Base-by-base conservation (phyloP, 2,329 filamentous ascomycete species). In the Alternaria consortialis region DNA sequence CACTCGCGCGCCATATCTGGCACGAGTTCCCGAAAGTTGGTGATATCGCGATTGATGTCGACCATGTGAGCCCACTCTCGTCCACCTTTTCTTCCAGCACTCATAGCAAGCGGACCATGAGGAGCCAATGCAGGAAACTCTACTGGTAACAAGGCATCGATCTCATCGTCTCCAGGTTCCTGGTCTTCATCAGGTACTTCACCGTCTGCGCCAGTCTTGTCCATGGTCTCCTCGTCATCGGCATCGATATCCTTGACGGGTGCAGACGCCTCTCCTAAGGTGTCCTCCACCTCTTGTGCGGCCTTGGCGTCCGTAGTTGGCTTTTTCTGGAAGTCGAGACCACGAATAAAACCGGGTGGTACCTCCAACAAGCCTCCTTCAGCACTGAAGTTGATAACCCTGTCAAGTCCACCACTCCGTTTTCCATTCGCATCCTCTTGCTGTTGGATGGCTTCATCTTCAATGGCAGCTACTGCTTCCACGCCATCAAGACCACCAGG, bases 1-100 rank as follows among this genome's bases (percentile, higher is more conserved):
- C 94, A 99, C 65, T 96, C 91, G 66, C 91, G 87, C 1, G 95
- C 95, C 93, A 98, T 97, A 62, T 98, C 92, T 0, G 95, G 95
- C 7, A 99, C 94, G 37, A 99, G 84, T 63, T 97, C 94, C 60
- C 86, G 85, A 79, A 99, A 98, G 75, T 98, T 98, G n/a, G 91
- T 85, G 72, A 98, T 96, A 53, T 94, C 92, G 61, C 93, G 88
- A 72, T 94, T 94, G 69, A 98, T 90, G 77, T 99, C 94, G 2
- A 99, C 94, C 89, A 99, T 97, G 80, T 99, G 95, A 53, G 95
- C 95, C 94, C 95, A 99, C 81, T 98, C 93, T 71, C 87, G 90
- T 7, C 91, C 91, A 39, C 88, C 88, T 72, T 91, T 91, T 73
- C 90, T 91, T 62, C 89, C 84, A 62, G 88, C 87, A 8, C 91